Evolutionary conservation across 306 rosid species (phyloP).

Genomic region (Amphicarpaea edgeworthii): DNA sequence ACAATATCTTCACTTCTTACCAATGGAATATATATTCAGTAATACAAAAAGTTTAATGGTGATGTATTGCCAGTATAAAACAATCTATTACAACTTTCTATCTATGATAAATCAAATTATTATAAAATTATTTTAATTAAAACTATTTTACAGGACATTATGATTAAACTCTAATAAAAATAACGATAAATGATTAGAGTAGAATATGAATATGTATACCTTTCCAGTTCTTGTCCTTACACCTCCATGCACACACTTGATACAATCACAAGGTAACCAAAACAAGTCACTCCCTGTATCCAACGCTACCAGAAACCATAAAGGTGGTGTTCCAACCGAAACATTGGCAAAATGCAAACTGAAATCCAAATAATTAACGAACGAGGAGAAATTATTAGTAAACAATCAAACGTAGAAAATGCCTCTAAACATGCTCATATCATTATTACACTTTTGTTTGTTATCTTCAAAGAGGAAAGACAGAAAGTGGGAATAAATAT

Average conservation of each 20-base stretch:
- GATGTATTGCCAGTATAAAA: no score
- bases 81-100: no score
- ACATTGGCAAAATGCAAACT: conserved; percentile 89
- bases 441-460: neutral
- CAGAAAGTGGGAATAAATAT: neutral
- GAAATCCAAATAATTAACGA: conserved; percentile 54
- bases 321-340: conserved; percentile 78
- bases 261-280: conserved; percentile 96
- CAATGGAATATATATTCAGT: no score
- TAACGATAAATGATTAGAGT: neutral
- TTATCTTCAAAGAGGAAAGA: neutral
- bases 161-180: no score
- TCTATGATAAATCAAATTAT: no score
- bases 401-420: neutral
- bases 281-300: conserved; percentile 93
- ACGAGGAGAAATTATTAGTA: neutral
- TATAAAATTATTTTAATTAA: no score
- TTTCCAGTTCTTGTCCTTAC: conserved; percentile 36
- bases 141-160: no score
- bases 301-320: conserved; percentile 80
- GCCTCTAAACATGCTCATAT: neutral
- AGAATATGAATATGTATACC: conserved; percentile 47
- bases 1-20: no score
- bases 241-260: conserved; percentile 49
- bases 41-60: no score